A percentile compares a stretch with the other conserved stretches of the same genome.
These are phyloP conservation scores for Biscogniauxia marginata DNA, from an alignment of 2,329 filamentous ascomycete species.

Conservation along the genomic window DNA sequence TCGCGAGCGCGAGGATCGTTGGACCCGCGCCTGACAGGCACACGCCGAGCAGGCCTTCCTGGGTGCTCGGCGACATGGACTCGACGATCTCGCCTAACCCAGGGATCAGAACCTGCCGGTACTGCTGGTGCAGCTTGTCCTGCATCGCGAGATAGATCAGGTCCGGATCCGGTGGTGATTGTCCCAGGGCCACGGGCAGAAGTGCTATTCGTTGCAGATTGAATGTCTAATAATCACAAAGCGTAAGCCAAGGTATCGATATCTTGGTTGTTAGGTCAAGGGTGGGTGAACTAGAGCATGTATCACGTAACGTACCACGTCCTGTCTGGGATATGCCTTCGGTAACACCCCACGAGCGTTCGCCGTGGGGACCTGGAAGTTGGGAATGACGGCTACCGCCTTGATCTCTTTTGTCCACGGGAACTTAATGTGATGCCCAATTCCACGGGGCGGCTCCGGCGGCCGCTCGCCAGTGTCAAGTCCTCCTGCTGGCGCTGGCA, in stretches of 20 bases:
- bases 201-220: conserved; percentile 94
- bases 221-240: conserved; percentile 59
- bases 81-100: conserved; percentile 87
- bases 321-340: conserved; percentile 71
- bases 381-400: conserved; percentile 91
- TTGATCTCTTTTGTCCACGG: conserved; percentile 94
- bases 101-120: conserved; percentile 87
- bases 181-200: conserved; percentile 83
- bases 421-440: conserved; percentile 96
- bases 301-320: conserved; percentile 67
- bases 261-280: background rate
- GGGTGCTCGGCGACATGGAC: conserved; percentile 83
- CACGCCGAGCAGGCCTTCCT: conserved; percentile 87
- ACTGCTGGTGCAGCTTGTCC: conserved; percentile 96
- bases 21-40: conserved; percentile 94
- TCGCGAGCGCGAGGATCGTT: conserved; percentile 90
- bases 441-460: conserved; percentile 84
- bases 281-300: too few species aligned
- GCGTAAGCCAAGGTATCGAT: background rate
- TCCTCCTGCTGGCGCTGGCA: conserved; percentile 86
- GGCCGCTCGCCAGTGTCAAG: conserved; percentile 84
- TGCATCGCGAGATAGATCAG: conserved; percentile 98
- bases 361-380: conserved; percentile 94
- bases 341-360: conserved; percentile 86
- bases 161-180: conserved; percentile 85